A percentile compares a stretch with the other conserved stretches of the same genome.
Conservation (phyloP, 225 moss, liverwort and hornwort species). For the Bryoerythrophyllum caledonicum region DNA sequence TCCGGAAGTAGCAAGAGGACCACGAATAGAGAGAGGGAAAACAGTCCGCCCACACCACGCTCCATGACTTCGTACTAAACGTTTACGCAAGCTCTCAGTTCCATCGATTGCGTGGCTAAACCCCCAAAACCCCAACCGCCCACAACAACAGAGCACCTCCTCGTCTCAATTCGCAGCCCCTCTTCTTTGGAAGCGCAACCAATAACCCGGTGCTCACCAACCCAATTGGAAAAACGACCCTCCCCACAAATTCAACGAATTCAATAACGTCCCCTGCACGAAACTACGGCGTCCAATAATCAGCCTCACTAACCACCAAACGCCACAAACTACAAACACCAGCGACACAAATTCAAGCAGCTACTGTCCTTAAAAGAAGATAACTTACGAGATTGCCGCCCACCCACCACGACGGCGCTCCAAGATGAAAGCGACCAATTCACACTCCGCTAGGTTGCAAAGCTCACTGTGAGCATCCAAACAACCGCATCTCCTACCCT, state of each 20-base stretch:
- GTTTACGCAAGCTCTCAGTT: background rate
- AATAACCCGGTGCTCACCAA: background rate
- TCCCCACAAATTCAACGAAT: background rate
- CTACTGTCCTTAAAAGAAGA: background rate
- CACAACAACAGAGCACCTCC: background rate
- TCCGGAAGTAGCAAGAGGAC: conserved; percentile 16
- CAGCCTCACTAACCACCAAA: background rate
- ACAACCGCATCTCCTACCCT: background rate
- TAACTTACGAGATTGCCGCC: background rate
- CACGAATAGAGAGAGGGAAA: conserved; percentile 14
- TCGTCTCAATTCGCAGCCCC: background rate
- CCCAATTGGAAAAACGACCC: background rate
- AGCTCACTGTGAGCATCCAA: background rate
- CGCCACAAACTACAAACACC: background rate
- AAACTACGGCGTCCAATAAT: background rate
- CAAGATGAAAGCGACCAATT: background rate
- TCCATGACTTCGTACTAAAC: conserved; percentile 16
- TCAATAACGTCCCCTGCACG: background rate
- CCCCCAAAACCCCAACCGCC: background rate
- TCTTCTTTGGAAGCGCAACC: background rate
- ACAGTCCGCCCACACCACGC: background rate
- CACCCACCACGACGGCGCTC: background rate
- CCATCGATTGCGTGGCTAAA: background rate
- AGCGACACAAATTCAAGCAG: background rate
- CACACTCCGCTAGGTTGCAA: background rate